Evolutionary conservation across 164 flowering plant genomes (phyloP), one percentile per base, ranked within the genome.

Genomic region (Echeveria elegans): DNA sequence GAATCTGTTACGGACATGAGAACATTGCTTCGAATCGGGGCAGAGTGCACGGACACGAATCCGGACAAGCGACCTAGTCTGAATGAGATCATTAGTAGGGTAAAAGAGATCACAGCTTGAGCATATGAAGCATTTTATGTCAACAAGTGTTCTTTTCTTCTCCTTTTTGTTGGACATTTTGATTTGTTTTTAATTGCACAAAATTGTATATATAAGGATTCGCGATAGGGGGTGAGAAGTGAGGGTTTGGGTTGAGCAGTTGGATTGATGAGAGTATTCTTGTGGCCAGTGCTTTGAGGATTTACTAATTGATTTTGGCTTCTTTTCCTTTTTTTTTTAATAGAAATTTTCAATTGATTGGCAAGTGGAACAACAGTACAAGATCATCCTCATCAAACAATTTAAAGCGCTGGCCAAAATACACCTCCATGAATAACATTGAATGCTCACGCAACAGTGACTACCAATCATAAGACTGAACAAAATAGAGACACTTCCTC

Each of bases 71-170:
- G 96, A 59, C 77, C 75, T 0, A 76, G 73, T 29, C 77, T 92
- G 82, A 80, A 66, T 68, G 93, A 87, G 53, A 90, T 84, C 32
- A 74, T 81, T 65, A 79, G 76, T 56, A 82, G 76, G 80, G 84
- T 90, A 77, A 87, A 88, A 60, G 87, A 82, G 67, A 72, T 83
- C 68, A 81, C 75, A 2, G 66, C 60, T 28, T 76, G 65, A 73
- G 43, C 15, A 28, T 5, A 24, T 50, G n/a, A 29, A 24, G 21
- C 24, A 50, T 50, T 56, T 56, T 56, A 28, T 28, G 28, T 28
- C 6, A 56, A 56, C 0, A 56, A 28, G 18, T 43, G 47, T 43
- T 34, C n/a, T 34, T 7, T 43, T 56, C 14, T 26, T 26, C 5
- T 24, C 11, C 30, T 53, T 56, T 26, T 56, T 26, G 61, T 21